Conservation (phyloP, 2,329 filamentous ascomycete genomes). For the Phyllosticta citriasiana region DNA sequence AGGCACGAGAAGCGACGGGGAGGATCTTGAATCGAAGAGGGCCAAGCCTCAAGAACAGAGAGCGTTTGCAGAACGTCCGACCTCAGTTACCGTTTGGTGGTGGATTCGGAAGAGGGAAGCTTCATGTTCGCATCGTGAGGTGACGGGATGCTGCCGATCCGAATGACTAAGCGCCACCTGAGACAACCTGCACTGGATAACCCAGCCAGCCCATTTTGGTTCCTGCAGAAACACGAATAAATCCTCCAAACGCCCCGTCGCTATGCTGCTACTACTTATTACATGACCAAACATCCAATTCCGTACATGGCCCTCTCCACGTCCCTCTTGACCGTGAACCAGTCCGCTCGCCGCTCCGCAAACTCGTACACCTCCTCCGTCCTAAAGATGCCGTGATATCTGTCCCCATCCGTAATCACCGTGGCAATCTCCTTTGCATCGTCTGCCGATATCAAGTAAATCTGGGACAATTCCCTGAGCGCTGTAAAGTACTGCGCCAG, state of each 20-base stretch:
- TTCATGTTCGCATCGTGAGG: neutral
- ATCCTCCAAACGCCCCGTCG: slow-evolving; percentile 2
- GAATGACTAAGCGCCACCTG: slow-evolving; percentile 3
- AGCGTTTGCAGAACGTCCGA: neutral
- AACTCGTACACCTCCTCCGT: slow-evolving; percentile 98
- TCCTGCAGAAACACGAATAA: neutral
- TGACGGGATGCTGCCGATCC: slow-evolving; percentile 7
- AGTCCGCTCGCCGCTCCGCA: slow-evolving; percentile 85
- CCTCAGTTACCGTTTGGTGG: neutral
- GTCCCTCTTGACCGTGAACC: slow-evolving; percentile 78
- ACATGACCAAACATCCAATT: slow-evolving; percentile 82
- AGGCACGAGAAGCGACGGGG: neutral
- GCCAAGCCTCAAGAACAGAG: no score
- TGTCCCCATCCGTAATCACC: slow-evolving; percentile 83
- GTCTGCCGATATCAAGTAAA: slow-evolving; percentile 78
- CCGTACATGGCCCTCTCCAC: slow-evolving; percentile 98
- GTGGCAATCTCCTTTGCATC: slow-evolving; percentile 92
- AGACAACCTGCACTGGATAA: neutral
- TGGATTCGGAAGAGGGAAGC: neutral
- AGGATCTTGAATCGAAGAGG: neutral
- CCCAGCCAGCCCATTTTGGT: neutral
- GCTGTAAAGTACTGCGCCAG: slow-evolving; percentile 85
- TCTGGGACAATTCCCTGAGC: slow-evolving; percentile 83
- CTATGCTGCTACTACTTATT: slow-evolving; percentile 12
- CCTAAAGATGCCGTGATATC: slow-evolving; percentile 85